Percentiles rank a stretch among this genome's conserved stretches.
Conservation (phyloP, 2,329 filamentous ascomycete genomes). For the Microdochium bolleyi region DNA sequence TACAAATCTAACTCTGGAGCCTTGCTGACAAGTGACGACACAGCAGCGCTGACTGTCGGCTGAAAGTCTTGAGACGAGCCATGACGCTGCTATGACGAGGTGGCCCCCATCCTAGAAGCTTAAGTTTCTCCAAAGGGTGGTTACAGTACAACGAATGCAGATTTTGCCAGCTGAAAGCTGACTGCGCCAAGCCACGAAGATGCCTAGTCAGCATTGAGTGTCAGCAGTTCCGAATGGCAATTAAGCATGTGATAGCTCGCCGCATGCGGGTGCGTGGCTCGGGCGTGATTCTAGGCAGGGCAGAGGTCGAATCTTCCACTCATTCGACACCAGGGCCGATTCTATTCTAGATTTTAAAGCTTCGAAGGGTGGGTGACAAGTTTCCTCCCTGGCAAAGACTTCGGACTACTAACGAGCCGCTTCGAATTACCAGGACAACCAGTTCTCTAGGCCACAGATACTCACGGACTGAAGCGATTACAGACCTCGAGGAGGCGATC, state of each 20-base stretch:
- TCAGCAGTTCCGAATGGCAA: background rate
- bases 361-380: background rate
- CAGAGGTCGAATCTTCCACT: constrained; percentile 1
- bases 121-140: background rate
- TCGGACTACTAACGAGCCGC: too few relatives aligned
- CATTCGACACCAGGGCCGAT: background rate
- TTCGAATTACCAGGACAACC: background rate
- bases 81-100: background rate
- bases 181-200: background rate
- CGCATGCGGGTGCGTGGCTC: background rate
- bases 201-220: background rate
- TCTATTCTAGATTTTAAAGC: background rate
- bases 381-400: constrained; percentile 1
- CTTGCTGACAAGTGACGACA: too few relatives aligned
- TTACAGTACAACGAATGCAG: background rate
- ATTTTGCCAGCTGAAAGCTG: constrained; percentile 1
- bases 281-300: background rate
- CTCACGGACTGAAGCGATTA: constrained; percentile 1
- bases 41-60: too few relatives aligned
- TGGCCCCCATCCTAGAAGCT: background rate
- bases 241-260: background rate
- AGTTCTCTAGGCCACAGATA: constrained; percentile 1
- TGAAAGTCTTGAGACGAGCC: background rate
- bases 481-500: constrained; percentile 9
- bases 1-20: background rate